Percentiles rank a stretch among this genome's conserved stretches.
Evolutionary conservation across 192 early-diverging fungal genomes (phyloP).

Genomic region (Piromyces sp.): DNA sequence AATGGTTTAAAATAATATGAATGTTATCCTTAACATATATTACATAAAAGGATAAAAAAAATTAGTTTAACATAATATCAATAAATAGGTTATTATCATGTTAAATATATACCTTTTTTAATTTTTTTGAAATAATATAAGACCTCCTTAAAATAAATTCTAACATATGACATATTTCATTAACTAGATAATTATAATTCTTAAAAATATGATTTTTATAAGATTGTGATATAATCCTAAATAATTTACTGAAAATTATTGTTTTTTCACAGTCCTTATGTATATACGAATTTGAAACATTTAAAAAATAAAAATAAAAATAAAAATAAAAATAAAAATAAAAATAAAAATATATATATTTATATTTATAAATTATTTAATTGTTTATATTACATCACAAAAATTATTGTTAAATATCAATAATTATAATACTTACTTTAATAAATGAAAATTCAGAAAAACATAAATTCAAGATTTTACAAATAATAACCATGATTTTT

Average conservation of each 20-base stretch:
- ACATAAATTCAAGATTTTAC: neutral
- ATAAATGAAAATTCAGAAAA: neutral
- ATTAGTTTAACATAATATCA: too few relatives aligned
- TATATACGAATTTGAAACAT: too few relatives aligned
- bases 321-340: too few relatives aligned
- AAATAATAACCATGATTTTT: neutral
- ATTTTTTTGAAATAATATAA: neutral
- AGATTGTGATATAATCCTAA: neutral
- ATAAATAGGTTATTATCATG: too few relatives aligned
- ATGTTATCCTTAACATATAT: neutral
- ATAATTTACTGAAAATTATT: neutral
- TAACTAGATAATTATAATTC: neutral
- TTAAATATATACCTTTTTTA: neutral
- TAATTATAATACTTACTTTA: neutral
- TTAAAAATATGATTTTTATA: neutral
- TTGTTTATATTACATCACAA: too few relatives aligned
- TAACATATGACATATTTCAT: neutral
- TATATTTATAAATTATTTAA: too few relatives aligned
- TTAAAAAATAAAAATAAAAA: too few relatives aligned
- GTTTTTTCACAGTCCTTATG: neutral
- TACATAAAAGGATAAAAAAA: too few relatives aligned
- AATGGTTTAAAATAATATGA: neutral
- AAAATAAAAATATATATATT: too few relatives aligned
- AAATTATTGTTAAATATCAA: too few relatives aligned
- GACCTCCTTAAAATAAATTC: neutral